Percentiles rank a stretch among this genome's conserved stretches.
Evolutionary conservation across 1,139 yeast genomes (phyloP).

Genomic region (Neolecta irregularis): DNA sequence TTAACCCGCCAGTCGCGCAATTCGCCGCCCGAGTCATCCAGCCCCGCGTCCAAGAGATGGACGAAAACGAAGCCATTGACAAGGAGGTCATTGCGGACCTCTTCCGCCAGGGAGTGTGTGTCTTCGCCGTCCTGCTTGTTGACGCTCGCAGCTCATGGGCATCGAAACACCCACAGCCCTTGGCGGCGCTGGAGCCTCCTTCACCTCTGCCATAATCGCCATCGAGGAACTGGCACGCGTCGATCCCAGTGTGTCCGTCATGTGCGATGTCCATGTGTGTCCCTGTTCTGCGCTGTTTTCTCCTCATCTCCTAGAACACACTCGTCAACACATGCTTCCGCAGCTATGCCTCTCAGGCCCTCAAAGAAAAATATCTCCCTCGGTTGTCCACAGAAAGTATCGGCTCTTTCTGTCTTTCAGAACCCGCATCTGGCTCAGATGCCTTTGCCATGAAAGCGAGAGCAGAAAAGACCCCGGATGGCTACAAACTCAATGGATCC

Average conservation of each 20-base stretch:
- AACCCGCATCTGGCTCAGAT: slow-evolving; percentile 31
- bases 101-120: slow-evolving; percentile 21
- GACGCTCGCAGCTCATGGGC: too few relatives aligned
- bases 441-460: slow-evolving; percentile 31
- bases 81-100: slow-evolving; percentile 24
- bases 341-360: slow-evolving; percentile 26
- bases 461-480: slow-evolving; percentile 26
- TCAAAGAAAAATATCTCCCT: slow-evolving; percentile 29
- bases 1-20: slow-evolving; percentile 27
- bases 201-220: slow-evolving; percentile 31
- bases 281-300: too few relatives aligned
- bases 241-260: slow-evolving; percentile 30
- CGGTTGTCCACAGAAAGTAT: slow-evolving; percentile 25
- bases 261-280: slow-evolving; percentile 29
- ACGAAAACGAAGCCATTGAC: slow-evolving; percentile 31
- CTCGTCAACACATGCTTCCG: slow-evolving; percentile 30
- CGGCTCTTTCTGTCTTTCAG: slow-evolving; percentile 31
- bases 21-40: slow-evolving; percentile 29
- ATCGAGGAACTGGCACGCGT: slow-evolving; percentile 33
- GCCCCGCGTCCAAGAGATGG: slow-evolving; percentile 31
- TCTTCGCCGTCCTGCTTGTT: slow-evolving; percentile 14
- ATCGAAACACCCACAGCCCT: slow-evolving; percentile 32
- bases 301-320: slow-evolving; percentile 21
- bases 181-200: slow-evolving; percentile 33
- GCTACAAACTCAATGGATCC: slow-evolving; percentile 28